These are phyloP conservation scores for Scheffersomyces quercinus DNA, from an alignment of 1,139 yeast species.

Conservation along the genomic window DNA sequence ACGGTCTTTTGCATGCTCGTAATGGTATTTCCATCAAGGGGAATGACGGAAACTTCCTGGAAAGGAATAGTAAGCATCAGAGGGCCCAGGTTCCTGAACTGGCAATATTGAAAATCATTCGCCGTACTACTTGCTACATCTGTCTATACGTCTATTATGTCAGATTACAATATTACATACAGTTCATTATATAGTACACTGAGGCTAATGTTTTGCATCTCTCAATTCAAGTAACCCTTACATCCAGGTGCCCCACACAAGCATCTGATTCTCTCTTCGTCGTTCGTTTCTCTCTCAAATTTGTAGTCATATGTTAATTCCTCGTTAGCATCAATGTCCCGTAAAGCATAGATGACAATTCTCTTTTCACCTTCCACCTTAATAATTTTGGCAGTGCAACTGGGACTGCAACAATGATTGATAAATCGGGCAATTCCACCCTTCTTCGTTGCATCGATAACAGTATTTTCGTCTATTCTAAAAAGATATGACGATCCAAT, in stretches of 20 bases:
- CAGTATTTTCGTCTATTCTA: slow-evolving; percentile 90
- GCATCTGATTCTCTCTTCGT: slow-evolving; percentile 87
- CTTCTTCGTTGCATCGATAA: slow-evolving; percentile 94
- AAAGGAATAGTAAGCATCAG: no score
- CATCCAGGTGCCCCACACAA: slow-evolving; percentile 94
- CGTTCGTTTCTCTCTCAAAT: slow-evolving; percentile 88
- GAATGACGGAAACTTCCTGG: no score
- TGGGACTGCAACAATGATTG: slow-evolving; percentile 96
- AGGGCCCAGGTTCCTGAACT: no score
- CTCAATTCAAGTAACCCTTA: slow-evolving; percentile 81
- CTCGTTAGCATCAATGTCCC: slow-evolving; percentile 87
- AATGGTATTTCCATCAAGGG: no score
- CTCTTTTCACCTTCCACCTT: slow-evolving; percentile 93
- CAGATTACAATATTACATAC: no score
- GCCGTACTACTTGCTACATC: no score
- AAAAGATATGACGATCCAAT: slow-evolving; percentile 93
- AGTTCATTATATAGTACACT: background rate
- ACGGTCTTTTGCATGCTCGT: no score
- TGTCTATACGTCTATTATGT: no score
- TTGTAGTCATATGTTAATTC: slow-evolving; percentile 95
- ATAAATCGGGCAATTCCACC: slow-evolving; percentile 97
- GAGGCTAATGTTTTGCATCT: background rate
- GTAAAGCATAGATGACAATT: slow-evolving; percentile 89
- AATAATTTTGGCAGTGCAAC: slow-evolving; percentile 95
- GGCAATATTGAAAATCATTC: no score